Percentiles rank a stretch among this genome's conserved stretches.
Evolutionary conservation across 352 stramenopile species (phyloP).

Genomic region (Peronospora destructor): DNA sequence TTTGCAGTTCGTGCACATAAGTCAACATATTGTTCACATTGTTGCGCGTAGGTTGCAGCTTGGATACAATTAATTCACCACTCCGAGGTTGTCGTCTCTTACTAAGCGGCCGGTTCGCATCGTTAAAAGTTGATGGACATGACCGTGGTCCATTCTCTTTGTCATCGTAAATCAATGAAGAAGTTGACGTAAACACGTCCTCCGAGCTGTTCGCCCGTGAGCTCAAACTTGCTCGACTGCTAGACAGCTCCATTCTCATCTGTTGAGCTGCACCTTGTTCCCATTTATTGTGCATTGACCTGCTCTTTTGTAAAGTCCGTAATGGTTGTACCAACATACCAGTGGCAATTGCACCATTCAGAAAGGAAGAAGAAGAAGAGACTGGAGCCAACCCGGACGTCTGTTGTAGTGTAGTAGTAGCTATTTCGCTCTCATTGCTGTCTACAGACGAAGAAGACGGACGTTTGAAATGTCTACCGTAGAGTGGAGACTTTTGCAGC

Average conservation of each 20-base stretch:
- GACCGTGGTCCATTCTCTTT: constrained; percentile 36
- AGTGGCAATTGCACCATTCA: neutral
- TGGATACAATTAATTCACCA: constrained; percentile 44
- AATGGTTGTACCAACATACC: constrained; percentile 22
- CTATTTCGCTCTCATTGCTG: constrained; percentile 32
- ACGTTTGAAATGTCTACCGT: constrained; percentile 27
- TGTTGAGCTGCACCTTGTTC: constrained; percentile 48
- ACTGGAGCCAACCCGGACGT: neutral
- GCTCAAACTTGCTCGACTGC: constrained; percentile 27
- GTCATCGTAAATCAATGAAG: constrained; percentile 29
- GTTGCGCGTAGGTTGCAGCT: constrained; percentile 47
- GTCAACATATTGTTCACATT: constrained; percentile 64
- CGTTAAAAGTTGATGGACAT: constrained; percentile 31
- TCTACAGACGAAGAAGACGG: constrained; percentile 27
- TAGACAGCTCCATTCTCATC: constrained; percentile 46
- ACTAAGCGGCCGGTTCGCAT: constrained; percentile 22
- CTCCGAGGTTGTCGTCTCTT: constrained; percentile 20
- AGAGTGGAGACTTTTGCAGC: constrained; percentile 27
- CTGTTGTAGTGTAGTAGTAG: neutral
- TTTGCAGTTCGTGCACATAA: constrained; percentile 66
- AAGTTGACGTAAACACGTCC: constrained; percentile 17
- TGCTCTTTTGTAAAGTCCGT: constrained; percentile 36
- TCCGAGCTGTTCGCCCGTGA: constrained; percentile 31
- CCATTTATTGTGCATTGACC: constrained; percentile 25
- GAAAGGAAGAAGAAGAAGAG: neutral